A percentile compares a stretch with the other conserved stretches of the same genome.
phyloP scores from a whole-genome alignment of 2,329 filamentous ascomycete species.

The Fusarium goolgardi region DNA sequence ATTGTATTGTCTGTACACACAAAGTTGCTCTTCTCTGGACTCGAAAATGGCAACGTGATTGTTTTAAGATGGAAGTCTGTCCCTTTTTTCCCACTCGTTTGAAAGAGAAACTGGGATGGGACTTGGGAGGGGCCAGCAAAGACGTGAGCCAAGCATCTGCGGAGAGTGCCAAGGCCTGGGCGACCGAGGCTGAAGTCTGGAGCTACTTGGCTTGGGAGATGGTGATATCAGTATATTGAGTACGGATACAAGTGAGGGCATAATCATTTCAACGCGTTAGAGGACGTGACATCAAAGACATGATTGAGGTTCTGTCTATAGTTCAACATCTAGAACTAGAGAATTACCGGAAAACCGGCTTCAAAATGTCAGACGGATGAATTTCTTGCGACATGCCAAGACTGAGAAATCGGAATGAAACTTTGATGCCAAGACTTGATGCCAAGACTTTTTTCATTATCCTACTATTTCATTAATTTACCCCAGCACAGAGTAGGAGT shows the following conservation, averaged over 20 bases:
- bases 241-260: not conserved
- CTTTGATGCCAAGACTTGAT: constrained; percentile 35
- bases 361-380: constrained; percentile 5
- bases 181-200: constrained; percentile 23
- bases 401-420: constrained; percentile 23
- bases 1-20: not conserved
- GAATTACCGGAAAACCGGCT: constrained; percentile 8
- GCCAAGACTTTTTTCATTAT: constrained; percentile 18
- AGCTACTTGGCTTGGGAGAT: not conserved
- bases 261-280: not conserved
- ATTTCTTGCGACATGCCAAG: constrained; percentile 38
- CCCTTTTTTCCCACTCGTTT: not conserved
- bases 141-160: constrained; percentile 32
- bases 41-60: constrained; percentile 18
- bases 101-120: constrained; percentile 18
- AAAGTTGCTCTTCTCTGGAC: not conserved
- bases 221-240: not conserved
- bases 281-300: not conserved
- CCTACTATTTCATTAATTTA: constrained; percentile 9
- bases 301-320: not conserved
- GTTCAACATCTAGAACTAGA: not conserved
- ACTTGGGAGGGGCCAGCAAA: constrained; percentile 16
- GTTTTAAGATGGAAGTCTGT: constrained; percentile 24
- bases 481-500: not conserved
- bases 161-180: constrained; percentile 44